Conservation (phyloP, 106 monocot genomes). For the Triglochin maritima region DNA sequence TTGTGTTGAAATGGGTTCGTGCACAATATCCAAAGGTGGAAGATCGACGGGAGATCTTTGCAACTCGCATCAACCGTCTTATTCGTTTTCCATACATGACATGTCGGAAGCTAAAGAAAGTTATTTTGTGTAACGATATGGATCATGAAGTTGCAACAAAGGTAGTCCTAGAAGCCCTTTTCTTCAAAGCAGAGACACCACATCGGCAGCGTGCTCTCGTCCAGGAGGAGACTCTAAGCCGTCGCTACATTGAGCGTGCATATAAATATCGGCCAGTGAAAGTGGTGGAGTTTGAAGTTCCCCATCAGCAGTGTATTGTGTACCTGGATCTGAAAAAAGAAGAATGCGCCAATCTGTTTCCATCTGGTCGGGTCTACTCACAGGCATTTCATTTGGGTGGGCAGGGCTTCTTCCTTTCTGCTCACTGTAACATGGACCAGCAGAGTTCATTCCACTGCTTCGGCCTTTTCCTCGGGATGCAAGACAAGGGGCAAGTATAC, state of each 20-base stretch:
- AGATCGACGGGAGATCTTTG: slow-evolving; percentile 13
- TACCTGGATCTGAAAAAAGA: slow-evolving; percentile 23
- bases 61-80: slow-evolving; percentile 6
- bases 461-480: slow-evolving; percentile 23
- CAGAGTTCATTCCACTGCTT: slow-evolving; percentile 21
- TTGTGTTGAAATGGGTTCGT: slow-evolving; percentile 24
- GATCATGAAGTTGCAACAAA: slow-evolving; percentile 18
- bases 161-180: slow-evolving; percentile 20
- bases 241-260: slow-evolving; percentile 7
- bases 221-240: neutral
- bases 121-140: slow-evolving; percentile 11
- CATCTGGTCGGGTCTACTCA: slow-evolving; percentile 14
- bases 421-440: slow-evolving; percentile 18
- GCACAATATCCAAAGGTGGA: slow-evolving; percentile 12
- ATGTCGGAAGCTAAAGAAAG: slow-evolving; percentile 17
- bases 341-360: slow-evolving; percentile 16
- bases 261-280: slow-evolving; percentile 21
- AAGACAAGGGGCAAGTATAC: slow-evolving; percentile 9
- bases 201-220: slow-evolving; percentile 15
- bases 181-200: slow-evolving; percentile 16
- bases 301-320: slow-evolving; percentile 21
- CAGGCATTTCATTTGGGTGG: slow-evolving; percentile 19
- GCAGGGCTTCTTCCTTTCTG: slow-evolving; percentile 23
- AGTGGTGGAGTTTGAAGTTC: slow-evolving; percentile 20
- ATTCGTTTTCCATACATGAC: slow-evolving; percentile 20